Conservation (phyloP, 129 eudicot species). For the Calendula officinalis region DNA sequence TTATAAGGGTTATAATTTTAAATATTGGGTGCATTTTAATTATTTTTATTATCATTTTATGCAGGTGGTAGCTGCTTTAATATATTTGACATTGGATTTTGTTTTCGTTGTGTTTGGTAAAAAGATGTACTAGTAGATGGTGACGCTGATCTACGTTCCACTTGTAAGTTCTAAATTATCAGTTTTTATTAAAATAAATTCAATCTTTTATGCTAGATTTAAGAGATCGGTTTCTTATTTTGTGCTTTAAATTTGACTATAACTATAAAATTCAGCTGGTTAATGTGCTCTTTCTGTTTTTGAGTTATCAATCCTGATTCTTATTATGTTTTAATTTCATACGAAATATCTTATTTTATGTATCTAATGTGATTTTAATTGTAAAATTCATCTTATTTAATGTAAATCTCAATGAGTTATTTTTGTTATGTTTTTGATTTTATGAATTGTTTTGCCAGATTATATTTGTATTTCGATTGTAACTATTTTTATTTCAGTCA, state of each 20-base stretch:
- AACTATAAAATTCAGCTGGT: slow-evolving; percentile 7
- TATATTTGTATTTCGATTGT: slow-evolving; percentile 67
- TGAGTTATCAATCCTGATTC: too few species aligned
- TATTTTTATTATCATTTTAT: neutral
- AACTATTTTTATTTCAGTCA: too few species aligned
- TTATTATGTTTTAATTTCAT: too few species aligned
- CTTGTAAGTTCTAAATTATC: neutral
- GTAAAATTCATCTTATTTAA: neutral
- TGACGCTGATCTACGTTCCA: slow-evolving; percentile 92
- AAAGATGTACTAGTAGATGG: slow-evolving; percentile 77
- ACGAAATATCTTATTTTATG: too few species aligned
- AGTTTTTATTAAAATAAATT: slow-evolving; percentile 6
- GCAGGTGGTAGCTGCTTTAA: slow-evolving; percentile 97
- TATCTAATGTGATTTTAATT: too few species aligned
- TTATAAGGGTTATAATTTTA: slow-evolving; percentile 4
- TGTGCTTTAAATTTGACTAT: slow-evolving; percentile 23
- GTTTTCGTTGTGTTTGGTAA: slow-evolving; percentile 96
- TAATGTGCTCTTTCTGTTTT: slow-evolving; percentile 11
- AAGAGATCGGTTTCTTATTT: slow-evolving; percentile 55
- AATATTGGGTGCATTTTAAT: slow-evolving; percentile 1
- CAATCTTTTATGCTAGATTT: slow-evolving; percentile 18
- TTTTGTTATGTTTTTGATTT: slow-evolving; percentile 1
- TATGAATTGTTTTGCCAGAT: slow-evolving; percentile 41
- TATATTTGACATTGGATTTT: slow-evolving; percentile 95
- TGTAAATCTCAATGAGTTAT: neutral